Base-by-base conservation (phyloP, 2,329 filamentous ascomycete species). In the Cercospora sp. region DNA sequence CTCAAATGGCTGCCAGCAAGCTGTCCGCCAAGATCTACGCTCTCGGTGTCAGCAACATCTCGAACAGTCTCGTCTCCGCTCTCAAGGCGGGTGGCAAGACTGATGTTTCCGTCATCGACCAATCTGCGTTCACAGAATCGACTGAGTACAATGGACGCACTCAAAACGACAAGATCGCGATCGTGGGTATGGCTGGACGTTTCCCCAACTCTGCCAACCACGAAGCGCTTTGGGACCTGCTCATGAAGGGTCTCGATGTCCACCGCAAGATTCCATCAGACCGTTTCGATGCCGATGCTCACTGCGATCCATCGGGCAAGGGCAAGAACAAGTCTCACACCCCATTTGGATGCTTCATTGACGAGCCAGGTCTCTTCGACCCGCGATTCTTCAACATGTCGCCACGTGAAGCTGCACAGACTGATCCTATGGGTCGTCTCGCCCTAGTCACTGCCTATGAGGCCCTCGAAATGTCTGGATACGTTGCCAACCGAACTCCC, bases 311-410 rank as follows among this genome's bases (percentile, higher is more conserved):
- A 5, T 88, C 88, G 5, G 90, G 90, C 24, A 92, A 92, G 79
- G 85, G 82, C 34, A 89, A 89, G 78, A 94, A 93, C 81, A 93
- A 91, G 67, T 91, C 88, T 64, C 89, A 91, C 79, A 92, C 90
- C 1, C 90, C 89, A 3, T 92, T 88, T 73, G 91, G 91, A 16
- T 92, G 90, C 81, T 93, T 89, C 81, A 86, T 92, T 72, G 88
- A 92, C 70, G 86, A 93, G 69, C 91, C 91, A 0, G 90, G 90
- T 65, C 83, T 90, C 59, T 94, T 94, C 75, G 91, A 94, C 74
- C 89, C 90, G n/a, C 85, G 89, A 0, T 94, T 94, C 81, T 94
- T 94, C 86, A 93, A 93, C 80, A 93, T 94, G 89, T 93, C 91
- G 40, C 91, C 91, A 5, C 87, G 90, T 73, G 91, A 94, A 80